phyloP scores from a whole-genome alignment of 495 filamentous ascomycete genomes.

The Neurospora terricola region DNA sequence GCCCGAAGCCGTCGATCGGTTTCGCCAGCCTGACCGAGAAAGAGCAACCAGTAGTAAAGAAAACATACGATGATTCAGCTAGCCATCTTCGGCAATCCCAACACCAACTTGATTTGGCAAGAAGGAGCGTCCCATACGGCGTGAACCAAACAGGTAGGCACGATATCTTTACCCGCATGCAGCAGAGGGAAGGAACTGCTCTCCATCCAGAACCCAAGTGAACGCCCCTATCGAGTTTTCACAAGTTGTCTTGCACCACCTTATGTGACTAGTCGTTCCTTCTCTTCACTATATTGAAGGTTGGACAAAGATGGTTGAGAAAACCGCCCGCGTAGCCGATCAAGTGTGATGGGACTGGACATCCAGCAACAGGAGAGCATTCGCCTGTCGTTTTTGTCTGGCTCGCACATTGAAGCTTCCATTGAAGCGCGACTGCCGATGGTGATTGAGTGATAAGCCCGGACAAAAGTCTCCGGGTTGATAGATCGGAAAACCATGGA shows the following conservation, averaged over 20 bases:
- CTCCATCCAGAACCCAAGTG: background rate
- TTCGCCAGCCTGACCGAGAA: background rate
- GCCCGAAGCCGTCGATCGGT: no score
- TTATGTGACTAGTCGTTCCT: no score
- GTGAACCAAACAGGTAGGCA: background rate
- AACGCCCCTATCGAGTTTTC: background rate
- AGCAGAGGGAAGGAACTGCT: background rate
- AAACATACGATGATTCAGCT: background rate
- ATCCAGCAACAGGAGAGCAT: no score
- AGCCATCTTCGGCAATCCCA: background rate
- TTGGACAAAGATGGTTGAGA: no score
- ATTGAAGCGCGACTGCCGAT: no score
- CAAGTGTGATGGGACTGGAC: no score
- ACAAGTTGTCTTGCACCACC: background rate
- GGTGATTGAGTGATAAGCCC: background rate
- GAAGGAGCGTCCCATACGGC: background rate
- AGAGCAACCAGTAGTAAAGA: background rate
- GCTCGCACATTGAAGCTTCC: no score
- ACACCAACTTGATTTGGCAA: background rate
- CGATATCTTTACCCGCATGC: background rate
- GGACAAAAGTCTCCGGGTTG: background rate
- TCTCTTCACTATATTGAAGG: no score
- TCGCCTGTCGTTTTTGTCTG: no score
- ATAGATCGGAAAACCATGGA: background rate
- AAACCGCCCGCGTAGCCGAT: no score